Base-by-base conservation (phyloP, 495 filamentous ascomycete genomes). In the Cudoniella acicularis region DNA sequence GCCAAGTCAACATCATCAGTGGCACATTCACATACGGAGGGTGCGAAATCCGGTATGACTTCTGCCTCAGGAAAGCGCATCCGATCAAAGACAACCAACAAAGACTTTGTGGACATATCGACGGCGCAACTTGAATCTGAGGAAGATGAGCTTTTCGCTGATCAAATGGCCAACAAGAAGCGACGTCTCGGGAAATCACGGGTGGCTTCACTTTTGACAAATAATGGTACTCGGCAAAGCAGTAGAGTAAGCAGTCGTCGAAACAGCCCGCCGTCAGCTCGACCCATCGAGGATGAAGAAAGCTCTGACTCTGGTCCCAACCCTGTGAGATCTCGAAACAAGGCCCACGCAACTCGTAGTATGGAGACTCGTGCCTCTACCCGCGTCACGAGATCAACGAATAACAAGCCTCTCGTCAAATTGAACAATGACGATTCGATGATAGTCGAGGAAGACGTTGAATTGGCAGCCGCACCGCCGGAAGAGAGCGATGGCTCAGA, bases 391-490 rank as follows among this genome's bases (percentile, higher is more conserved):
- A 57, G 56, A 36, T 60, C 54, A 11, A 52, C 48, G 20, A 59
- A 24, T 22, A 50, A 51, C 22, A 50, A 60, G 22, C 56, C 57
- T 18, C 43, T 42, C 6, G 13, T 61, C 30, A 65, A 46, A 27
- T 43, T 61, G n/a, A 52, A 42, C 27, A 43, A 27, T 13, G 60
- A 54, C 42, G 42, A 30, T 9, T 51, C 59, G 18, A 49, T 52
- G 24, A 18, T 30, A n/a, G 27, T 57, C 13, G 49, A 51, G 10
- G 50, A 63, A 3, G 70, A 74, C 24, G 68, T 77, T 3, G 78
- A 79, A 22, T 66, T 80, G 9, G 76, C 76, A 17, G 67, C 59
- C 24, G 61, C 59, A 1, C 20, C 46, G 18, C 54, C 50, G 18
- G 66, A 65, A 0, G 69, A 68, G 13, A 64, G 48, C 47, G 65